phyloP scores from a whole-genome alignment of 1,284 basidiomycete genomes.

The Austroboletus novae-zelandiae region DNA sequence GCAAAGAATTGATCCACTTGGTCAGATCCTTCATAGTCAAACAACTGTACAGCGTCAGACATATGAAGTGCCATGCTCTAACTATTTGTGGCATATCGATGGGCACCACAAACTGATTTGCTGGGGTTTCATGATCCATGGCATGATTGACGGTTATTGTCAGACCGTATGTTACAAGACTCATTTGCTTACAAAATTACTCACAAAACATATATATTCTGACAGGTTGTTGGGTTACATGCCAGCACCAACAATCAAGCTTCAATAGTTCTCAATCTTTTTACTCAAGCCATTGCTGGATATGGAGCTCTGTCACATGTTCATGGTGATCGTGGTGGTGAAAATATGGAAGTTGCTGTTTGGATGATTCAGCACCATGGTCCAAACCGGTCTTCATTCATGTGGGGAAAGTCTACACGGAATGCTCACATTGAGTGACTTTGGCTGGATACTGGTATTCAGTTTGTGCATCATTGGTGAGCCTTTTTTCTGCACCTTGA shows the following conservation, averaged over 20 bases:
- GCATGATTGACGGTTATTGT: conserved; percentile 32
- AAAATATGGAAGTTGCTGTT: conserved; percentile 23
- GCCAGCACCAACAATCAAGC: conserved; percentile 3
- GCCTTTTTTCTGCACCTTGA: conserved; percentile 34
- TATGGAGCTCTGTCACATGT: conserved; percentile 3
- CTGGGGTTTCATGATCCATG: conserved; percentile 53
- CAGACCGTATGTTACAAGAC: conserved; percentile 1
- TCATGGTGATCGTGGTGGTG: conserved; percentile 19
- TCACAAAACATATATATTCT: too few relatives aligned
- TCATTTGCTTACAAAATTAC: neutral
- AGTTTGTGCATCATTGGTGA: conserved; percentile 25
- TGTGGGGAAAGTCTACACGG: neutral
- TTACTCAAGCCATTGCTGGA: neutral
- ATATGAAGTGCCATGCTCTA: conserved; percentile 1
- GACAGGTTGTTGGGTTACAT: conserved; percentile 1
- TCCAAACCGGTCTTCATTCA: conserved; percentile 1
- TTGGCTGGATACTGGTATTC: conserved; percentile 17
- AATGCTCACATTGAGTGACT: conserved; percentile 5
- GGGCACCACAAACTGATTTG: conserved; percentile 49
- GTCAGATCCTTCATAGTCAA: conserved; percentile 17
- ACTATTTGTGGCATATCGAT: conserved; percentile 42
- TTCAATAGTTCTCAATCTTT: conserved; percentile 4
- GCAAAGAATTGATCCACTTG: conserved; percentile 16
- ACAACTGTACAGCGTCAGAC: conserved; percentile 10
- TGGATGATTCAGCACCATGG: conserved; percentile 25